Conservation (phyloP, 2,329 filamentous ascomycete genomes). For the Trichophyton rubrum region DNA sequence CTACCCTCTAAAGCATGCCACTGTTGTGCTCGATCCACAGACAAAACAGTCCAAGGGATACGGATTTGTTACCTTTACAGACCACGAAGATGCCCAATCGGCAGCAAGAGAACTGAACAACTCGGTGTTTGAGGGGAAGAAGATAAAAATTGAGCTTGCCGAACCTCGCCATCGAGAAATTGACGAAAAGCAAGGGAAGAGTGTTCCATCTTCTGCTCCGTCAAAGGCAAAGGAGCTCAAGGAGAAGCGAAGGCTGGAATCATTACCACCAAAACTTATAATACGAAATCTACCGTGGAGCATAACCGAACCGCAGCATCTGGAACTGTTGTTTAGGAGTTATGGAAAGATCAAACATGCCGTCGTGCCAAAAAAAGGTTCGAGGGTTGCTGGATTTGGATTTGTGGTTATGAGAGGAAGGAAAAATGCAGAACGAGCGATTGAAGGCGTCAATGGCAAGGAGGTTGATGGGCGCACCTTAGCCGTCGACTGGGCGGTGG, state of each 20-base stretch:
- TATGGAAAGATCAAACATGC: slow-evolving; percentile 87
- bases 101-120: slow-evolving; percentile 75
- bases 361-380: slow-evolving; percentile 66
- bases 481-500: slow-evolving; percentile 94
- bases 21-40: slow-evolving; percentile 72
- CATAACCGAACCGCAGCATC: slow-evolving; percentile 72
- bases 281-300: slow-evolving; percentile 94
- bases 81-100: slow-evolving; percentile 74
- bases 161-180: slow-evolving; percentile 67
- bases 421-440: slow-evolving; percentile 82
- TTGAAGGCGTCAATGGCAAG: slow-evolving; percentile 78
- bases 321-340: slow-evolving; percentile 66
- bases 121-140: slow-evolving; percentile 62
- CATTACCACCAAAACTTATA: slow-evolving; percentile 62
- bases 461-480: slow-evolving; percentile 75
- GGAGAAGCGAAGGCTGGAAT: slow-evolving; percentile 48
- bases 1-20: slow-evolving; percentile 89
- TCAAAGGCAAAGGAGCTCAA: slow-evolving; percentile 30
- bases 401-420: slow-evolving; percentile 79
- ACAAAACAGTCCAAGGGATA: slow-evolving; percentile 85
- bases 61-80: slow-evolving; percentile 93
- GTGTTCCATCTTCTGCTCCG: slow-evolving; percentile 24
- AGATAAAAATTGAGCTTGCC: slow-evolving; percentile 75
- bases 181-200: slow-evolving; percentile 36
- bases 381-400: slow-evolving; percentile 69